These are phyloP conservation scores for Deuterostichococcus epilithicus DNA, from an alignment of 139 green algal species.

Conservation along the genomic window DNA sequence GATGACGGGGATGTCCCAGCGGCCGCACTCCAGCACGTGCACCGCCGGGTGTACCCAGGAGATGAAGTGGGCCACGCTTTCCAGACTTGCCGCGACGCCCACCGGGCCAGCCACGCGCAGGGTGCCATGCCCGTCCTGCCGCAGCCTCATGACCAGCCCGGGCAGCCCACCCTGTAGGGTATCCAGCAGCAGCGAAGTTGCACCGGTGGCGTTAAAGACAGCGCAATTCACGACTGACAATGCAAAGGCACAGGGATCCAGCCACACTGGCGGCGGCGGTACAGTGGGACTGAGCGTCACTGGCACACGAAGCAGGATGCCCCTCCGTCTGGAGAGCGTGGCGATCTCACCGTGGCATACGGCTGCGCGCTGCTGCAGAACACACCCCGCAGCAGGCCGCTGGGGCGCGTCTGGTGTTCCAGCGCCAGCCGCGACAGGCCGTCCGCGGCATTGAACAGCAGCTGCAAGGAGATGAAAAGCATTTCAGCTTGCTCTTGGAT, in stretches of 20 bases:
- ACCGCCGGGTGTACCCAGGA: conserved; percentile 53
- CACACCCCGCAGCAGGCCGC: conserved; percentile 30
- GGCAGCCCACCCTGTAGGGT: conserved; percentile 45
- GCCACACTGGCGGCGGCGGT: neutral
- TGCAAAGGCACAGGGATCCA: neutral
- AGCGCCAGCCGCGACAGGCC: conserved; percentile 61
- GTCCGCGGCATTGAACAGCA: conserved; percentile 68
- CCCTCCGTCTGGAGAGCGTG: neutral
- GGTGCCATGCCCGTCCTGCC: conserved; percentile 53
- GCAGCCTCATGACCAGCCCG: conserved; percentile 64
- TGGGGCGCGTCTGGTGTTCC: conserved; percentile 60
- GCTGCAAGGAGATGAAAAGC: conserved; percentile 30
- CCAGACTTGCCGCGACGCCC: conserved; percentile 27
- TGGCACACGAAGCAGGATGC: neutral
- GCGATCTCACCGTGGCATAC: conserved; percentile 3
- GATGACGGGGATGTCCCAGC: conserved; percentile 9
- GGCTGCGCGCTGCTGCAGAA: conserved; percentile 22
- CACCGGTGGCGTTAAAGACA: no score
- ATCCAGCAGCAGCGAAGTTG: no score
- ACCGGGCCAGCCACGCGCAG: conserved; percentile 54
- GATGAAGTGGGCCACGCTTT: conserved; percentile 45
- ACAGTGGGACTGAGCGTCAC: neutral
- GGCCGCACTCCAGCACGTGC: conserved; percentile 26
- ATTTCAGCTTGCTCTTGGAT: no score
- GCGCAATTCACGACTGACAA: no score